phyloP scores from a whole-genome alignment of 345 rosid genomes.

The Gossypioides kirkii region DNA sequence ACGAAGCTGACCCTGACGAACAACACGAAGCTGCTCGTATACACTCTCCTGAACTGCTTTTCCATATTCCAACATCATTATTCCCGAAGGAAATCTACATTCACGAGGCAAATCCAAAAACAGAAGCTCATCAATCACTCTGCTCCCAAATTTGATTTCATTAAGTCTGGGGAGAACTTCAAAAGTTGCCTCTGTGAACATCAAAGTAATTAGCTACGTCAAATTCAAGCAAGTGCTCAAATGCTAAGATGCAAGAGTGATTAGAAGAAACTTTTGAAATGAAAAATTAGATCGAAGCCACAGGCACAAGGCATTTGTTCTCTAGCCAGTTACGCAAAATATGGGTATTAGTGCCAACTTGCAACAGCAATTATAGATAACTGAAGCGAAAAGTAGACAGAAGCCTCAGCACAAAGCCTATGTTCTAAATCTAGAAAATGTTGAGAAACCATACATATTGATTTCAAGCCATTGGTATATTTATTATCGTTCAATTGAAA shows the following conservation, averaged over 20 bases:
- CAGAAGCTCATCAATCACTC: constrained; percentile 90
- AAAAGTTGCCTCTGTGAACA: constrained; percentile 85
- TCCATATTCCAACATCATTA: constrained; percentile 78
- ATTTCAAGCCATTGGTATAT: background rate
- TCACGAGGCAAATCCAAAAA: constrained; percentile 87
- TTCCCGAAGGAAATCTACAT: constrained; percentile 65
- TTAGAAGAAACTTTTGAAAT: background rate
- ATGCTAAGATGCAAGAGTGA: background rate
- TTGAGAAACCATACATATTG: background rate
- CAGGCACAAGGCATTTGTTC: background rate
- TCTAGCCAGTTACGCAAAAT: background rate
- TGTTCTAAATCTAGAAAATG: background rate
- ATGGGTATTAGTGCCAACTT: background rate
- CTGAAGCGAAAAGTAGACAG: background rate
- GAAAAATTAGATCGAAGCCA: background rate
- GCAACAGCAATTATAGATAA: background rate
- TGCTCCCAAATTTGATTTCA: constrained; percentile 95
- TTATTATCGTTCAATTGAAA: background rate
- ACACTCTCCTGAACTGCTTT: constrained; percentile 97
- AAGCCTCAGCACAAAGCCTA: background rate
- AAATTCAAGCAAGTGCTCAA: background rate
- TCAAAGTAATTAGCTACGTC: background rate
- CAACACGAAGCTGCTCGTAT: constrained; percentile 92
- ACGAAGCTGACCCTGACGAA: constrained; percentile 96
- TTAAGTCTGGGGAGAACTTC: constrained; percentile 92